A percentile compares a stretch with the other conserved stretches of the same genome.
These are phyloP conservation scores for Salvia rosmarinus DNA, from an alignment of 257 asterid genomes.

Conservation along the genomic window DNA sequence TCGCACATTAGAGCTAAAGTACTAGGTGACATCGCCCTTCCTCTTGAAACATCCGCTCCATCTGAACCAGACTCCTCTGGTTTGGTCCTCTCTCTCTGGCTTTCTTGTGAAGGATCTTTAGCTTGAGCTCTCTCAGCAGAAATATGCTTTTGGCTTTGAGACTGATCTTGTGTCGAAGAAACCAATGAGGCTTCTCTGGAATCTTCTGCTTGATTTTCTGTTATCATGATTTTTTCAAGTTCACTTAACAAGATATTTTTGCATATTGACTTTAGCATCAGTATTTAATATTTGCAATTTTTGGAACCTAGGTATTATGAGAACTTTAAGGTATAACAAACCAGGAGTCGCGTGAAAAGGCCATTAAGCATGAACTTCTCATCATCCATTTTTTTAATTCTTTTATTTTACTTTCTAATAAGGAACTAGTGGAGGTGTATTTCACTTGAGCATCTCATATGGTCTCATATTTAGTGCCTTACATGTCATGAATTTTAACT, in stretches of 20 bases:
- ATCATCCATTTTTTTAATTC: too few species aligned
- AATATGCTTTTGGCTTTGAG: slow-evolving; percentile 45
- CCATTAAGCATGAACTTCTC: not conserved
- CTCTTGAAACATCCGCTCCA: slow-evolving; percentile 57
- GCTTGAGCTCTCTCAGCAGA: slow-evolving; percentile 38
- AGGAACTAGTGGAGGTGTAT: too few species aligned
- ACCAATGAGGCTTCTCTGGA: slow-evolving; percentile 44
- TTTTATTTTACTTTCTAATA: too few species aligned
- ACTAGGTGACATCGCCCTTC: slow-evolving; percentile 86
- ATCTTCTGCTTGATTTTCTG: slow-evolving; percentile 47
- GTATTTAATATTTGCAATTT: not conserved
- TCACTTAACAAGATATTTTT: slow-evolving; percentile 10
- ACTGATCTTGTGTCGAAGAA: slow-evolving; percentile 47
- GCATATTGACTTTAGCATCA: not conserved
- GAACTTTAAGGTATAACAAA: not conserved
- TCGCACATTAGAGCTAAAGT: slow-evolving; percentile 91
- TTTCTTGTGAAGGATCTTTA: slow-evolving; percentile 42
- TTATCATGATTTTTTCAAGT: slow-evolving; percentile 37
- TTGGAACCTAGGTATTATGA: not conserved
- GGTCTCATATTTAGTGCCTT: not conserved
- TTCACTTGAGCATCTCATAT: too few species aligned
- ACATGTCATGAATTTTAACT: not conserved
- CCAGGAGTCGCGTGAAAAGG: not conserved
- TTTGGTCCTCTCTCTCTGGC: slow-evolving; percentile 43
- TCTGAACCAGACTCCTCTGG: slow-evolving; percentile 51